These are phyloP conservation scores for Candida mattraensis DNA, from an alignment of 805 yeast genomes.

Conservation along the genomic window DNA sequence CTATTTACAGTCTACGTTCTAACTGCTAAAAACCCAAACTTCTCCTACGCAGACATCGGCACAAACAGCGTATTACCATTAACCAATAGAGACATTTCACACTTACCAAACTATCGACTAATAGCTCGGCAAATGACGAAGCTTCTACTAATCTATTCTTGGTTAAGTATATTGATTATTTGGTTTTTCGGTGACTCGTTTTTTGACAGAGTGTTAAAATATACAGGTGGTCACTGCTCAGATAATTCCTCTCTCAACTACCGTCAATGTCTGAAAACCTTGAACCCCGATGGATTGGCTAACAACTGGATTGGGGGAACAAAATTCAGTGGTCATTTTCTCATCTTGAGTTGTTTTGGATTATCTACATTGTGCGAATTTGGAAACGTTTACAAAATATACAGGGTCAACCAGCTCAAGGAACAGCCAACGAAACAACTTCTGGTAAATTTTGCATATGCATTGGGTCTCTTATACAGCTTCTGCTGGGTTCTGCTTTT, in stretches of 20 bases:
- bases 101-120: slow-evolving; percentile 4
- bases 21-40: slow-evolving; percentile 6
- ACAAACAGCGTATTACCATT: slow-evolving; percentile 1
- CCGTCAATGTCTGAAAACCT: slow-evolving; percentile 21
- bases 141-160: slow-evolving; percentile 17
- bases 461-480: slow-evolving; percentile 15
- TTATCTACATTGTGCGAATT: slow-evolving; percentile 29
- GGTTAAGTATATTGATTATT: slow-evolving; percentile 25
- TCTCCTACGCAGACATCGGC: slow-evolving; percentile 6
- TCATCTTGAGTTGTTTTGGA: slow-evolving; percentile 36
- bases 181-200: slow-evolving; percentile 37
- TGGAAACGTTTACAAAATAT: slow-evolving; percentile 11
- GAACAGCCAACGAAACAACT: neutral
- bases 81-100: neutral
- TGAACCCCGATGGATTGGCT: slow-evolving; percentile 10
- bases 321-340: slow-evolving; percentile 45
- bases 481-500: slow-evolving; percentile 41
- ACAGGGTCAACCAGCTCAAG: slow-evolving; percentile 7
- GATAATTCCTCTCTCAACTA: slow-evolving; percentile 17
- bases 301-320: slow-evolving; percentile 39
- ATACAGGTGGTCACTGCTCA: slow-evolving; percentile 41
- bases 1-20: slow-evolving; percentile 11
- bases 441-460: neutral
- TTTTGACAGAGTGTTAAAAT: slow-evolving; percentile 33
- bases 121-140: slow-evolving; percentile 21